phyloP scores from a whole-genome alignment of 176 grass and related monocot genomes.

The Rhynchospora pubera region DNA sequence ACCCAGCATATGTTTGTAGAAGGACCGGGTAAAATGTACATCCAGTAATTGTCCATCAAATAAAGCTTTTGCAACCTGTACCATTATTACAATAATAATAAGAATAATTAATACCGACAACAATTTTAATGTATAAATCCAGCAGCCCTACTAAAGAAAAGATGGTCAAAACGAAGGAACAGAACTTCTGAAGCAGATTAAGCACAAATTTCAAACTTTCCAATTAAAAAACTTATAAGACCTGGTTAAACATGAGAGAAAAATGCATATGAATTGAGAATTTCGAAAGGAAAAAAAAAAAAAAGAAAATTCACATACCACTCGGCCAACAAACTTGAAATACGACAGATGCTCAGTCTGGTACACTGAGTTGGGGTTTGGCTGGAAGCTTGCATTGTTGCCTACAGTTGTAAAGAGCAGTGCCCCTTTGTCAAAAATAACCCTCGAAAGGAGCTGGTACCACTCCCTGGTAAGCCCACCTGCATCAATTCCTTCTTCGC shows the following conservation, averaged over 20 bases:
- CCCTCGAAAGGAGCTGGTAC: constrained; percentile 81
- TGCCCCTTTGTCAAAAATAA: constrained; percentile 88
- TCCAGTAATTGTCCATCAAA: constrained; percentile 82
- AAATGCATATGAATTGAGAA: not conserved
- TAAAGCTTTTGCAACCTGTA: constrained; percentile 76
- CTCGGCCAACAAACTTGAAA: constrained; percentile 88
- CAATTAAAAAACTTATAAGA: constrained; percentile 2
- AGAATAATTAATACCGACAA: constrained; percentile 12
- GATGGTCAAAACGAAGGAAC: not conserved
- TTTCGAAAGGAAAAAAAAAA: not conserved
- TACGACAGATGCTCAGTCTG: constrained; percentile 89
- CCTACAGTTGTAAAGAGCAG: constrained; percentile 83
- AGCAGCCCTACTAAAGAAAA: not conserved
- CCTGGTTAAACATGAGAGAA: not conserved
- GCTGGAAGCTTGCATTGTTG: constrained; percentile 76
- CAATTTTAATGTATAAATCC: not conserved
- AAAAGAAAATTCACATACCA: constrained; percentile 43
- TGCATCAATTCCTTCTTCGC: constrained; percentile 87
- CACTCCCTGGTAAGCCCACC: constrained; percentile 81
- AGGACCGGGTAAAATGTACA: constrained; percentile 78
- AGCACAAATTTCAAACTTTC: not conserved
- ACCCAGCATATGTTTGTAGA: constrained; percentile 81
- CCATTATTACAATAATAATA: constrained; percentile 16
- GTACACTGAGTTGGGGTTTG: constrained; percentile 77
- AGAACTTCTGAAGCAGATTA: not conserved